phyloP scores from a whole-genome alignment of 2,329 filamentous ascomycete species.

The Didymella glomerata region DNA sequence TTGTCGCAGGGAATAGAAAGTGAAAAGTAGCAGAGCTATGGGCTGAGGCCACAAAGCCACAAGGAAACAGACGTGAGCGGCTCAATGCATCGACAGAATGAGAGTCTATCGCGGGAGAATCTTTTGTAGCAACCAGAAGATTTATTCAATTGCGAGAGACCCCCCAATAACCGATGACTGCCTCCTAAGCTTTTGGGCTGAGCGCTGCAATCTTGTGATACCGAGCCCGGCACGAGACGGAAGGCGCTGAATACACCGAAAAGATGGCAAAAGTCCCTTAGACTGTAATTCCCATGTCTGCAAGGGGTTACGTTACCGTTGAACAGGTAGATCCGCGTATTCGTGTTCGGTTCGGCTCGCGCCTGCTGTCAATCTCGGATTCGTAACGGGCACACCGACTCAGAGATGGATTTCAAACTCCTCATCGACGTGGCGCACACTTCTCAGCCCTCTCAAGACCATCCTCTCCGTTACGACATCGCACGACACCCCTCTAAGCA shows the following conservation, averaged over 20 bases:
- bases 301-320: slow-evolving; percentile 1
- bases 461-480: neutral
- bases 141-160: neutral
- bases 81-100: neutral
- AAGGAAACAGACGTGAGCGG: neutral
- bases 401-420: neutral
- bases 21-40: neutral
- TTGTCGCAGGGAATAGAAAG: neutral
- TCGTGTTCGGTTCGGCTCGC: slow-evolving; percentile 14
- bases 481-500: neutral
- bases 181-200: neutral
- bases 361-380: slow-evolving; percentile 7
- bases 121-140: neutral
- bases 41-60: neutral
- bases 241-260: neutral
- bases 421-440: neutral
- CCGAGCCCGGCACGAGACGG: neutral
- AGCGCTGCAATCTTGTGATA: neutral
- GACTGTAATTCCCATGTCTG: neutral
- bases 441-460: neutral
- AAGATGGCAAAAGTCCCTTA: neutral
- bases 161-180: neutral
- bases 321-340: slow-evolving; percentile 3
- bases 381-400: neutral
- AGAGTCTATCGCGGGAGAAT: too few species aligned